Percentiles rank a stretch among this genome's conserved stretches.
Conservation (phyloP, 2,329 filamentous ascomycete species). For the Cladosporium velox region DNA sequence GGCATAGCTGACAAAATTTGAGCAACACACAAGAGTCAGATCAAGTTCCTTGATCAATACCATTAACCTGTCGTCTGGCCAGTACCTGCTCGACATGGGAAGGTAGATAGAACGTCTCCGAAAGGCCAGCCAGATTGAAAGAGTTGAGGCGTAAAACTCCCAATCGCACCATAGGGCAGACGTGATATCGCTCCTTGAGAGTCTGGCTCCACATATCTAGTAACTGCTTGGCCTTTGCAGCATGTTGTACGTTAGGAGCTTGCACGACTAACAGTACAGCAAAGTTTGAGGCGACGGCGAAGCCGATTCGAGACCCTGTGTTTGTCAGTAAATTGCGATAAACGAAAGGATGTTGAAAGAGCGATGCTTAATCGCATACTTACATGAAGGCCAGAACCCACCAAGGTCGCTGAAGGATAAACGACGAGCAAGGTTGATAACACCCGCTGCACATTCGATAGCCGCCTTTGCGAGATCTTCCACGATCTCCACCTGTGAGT, state of each 20-base stretch:
- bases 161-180: constrained; percentile 11
- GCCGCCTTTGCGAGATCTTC: constrained; percentile 15
- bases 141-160: constrained; percentile 11
- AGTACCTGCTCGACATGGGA: constrained; percentile 15
- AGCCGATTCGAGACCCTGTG: constrained; percentile 15
- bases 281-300: constrained; percentile 16
- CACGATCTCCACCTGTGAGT: constrained; percentile 2
- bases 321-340: neutral
- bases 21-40: neutral
- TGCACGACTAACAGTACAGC: constrained; percentile 6
- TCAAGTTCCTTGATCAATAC: neutral
- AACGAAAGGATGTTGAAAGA: neutral
- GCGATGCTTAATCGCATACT: neutral
- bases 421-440: constrained; percentile 9
- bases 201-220: constrained; percentile 13
- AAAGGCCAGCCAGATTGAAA: neutral
- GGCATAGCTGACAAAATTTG: neutral
- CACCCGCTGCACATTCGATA: constrained; percentile 2
- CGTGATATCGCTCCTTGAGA: neutral
- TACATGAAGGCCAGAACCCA: constrained; percentile 15
- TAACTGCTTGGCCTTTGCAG: constrained; percentile 12
- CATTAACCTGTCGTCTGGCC: neutral
- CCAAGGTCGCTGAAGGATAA: constrained; percentile 4
- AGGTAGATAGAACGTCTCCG: constrained; percentile 11
- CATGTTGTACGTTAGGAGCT: constrained; percentile 9